A percentile compares a stretch with the other conserved stretches of the same genome.
Evolutionary conservation across 495 filamentous ascomycete genomes (phyloP).

Genomic region (Aspergillus campestris): DNA sequence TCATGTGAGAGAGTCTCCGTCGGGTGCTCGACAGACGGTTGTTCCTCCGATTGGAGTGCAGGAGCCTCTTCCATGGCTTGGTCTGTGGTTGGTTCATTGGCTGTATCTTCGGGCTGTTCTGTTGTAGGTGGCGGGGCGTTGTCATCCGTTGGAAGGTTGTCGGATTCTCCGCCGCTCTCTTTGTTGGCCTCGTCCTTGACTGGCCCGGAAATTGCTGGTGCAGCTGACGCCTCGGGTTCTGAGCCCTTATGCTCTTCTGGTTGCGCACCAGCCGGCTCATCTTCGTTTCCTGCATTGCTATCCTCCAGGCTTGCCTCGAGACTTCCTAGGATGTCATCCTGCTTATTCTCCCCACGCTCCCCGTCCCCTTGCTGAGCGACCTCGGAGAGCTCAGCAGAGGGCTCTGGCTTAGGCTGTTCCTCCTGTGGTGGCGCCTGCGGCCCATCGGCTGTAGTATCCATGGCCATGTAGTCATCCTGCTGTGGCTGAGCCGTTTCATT

Average conservation of each 20-base stretch:
- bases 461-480: background rate
- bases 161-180: background rate
- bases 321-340: conserved; percentile 12
- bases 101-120: background rate
- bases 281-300: background rate
- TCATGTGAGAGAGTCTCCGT: background rate
- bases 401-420: background rate
- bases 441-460: background rate
- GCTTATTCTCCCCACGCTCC: background rate
- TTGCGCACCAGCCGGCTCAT: background rate
- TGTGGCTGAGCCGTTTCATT: background rate
- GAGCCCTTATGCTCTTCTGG: background rate
- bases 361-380: background rate
- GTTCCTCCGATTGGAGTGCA: background rate
- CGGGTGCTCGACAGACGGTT: conserved; percentile 3
- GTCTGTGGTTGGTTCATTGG: conserved; percentile 1
- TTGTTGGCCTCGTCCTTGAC: no score
- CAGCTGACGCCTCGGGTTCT: background rate
- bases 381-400: background rate
- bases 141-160: no score
- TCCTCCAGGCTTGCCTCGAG: conserved; percentile 16
- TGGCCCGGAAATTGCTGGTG: no score
- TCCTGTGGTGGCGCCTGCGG: background rate
- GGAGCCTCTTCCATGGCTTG: conserved; percentile 7
- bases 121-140: no score